Conservation (phyloP, 352 stramenopile genomes). For the Phytophthora podocarpi region DNA sequence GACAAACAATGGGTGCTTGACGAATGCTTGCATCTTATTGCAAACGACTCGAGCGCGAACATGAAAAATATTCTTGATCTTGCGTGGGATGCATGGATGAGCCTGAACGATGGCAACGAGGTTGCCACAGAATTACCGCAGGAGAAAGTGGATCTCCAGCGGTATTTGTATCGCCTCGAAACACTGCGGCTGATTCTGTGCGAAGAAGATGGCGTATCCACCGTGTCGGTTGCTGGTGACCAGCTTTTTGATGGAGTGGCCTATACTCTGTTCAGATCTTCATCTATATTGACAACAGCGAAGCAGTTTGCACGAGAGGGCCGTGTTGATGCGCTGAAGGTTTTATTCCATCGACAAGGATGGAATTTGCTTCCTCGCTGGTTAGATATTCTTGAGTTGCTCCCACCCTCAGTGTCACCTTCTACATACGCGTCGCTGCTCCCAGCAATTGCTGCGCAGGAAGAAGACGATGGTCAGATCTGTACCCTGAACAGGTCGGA, state of each 20-base stretch:
- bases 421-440: conserved; percentile 51
- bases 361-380: conserved; percentile 59
- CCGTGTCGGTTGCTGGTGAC: conserved; percentile 23
- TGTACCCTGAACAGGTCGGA: conserved; percentile 37
- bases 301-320: conserved; percentile 57
- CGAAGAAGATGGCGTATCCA: conserved; percentile 29
- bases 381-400: conserved; percentile 48
- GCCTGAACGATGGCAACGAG: conserved; percentile 10
- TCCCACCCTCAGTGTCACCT: conserved; percentile 48
- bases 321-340: conserved; percentile 42
- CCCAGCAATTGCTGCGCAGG: conserved; percentile 39
- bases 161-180: conserved; percentile 54
- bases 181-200: conserved; percentile 46
- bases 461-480: conserved; percentile 43
- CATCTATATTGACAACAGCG: conserved; percentile 42
- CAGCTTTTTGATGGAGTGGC: conserved; percentile 51
- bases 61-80: conserved; percentile 70
- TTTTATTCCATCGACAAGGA: conserved; percentile 58
- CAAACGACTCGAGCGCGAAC: conserved; percentile 42
- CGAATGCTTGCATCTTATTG: conserved; percentile 48
- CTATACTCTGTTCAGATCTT: conserved; percentile 34
- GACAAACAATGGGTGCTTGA: conserved; percentile 58
- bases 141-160: conserved; percentile 35
- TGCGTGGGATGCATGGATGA: conserved; percentile 38
- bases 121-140: conserved; percentile 7